Evolutionary conservation across 306 rosid species (phyloP), one percentile per base, ranked within the genome.

Genomic region (Vigna trinervia): DNA sequence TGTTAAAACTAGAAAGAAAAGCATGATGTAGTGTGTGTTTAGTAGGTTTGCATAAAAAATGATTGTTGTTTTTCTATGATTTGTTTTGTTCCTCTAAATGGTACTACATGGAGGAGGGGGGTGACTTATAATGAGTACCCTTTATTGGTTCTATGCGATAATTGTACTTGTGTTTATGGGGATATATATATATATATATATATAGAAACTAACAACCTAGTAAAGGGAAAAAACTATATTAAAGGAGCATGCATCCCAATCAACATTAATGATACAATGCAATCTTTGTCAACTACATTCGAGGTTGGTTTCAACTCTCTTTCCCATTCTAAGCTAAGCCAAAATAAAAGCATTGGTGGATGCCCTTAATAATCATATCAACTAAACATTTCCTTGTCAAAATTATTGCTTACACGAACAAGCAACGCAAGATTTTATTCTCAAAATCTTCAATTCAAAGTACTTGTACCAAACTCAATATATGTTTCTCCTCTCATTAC

Each of bases 71-170:
- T 20, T 48, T 34, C 10, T 59, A 57, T 57, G 12, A 22, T 8
- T 8, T 20, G 14, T 23, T 62, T 54, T 32, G 1, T 20, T 80
- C 12, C 63, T 23, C n/a, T 23, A 23, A 12, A 56, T 50, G 50
- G 63, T 43, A 9, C 4, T 43, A 43, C 3, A 12, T 0, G 3
- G 14, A 45, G 48, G 14, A 62, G 4, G 76, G 76, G 76, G 58
- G 64, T 58, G 64, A n/a, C 15, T 59, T 70, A 59, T 20, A 78
- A 28, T 45, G 76, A 32, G 45, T 50, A 1, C 36, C 69, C 48
- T 75, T 60, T 61, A 69, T 81, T 59, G 73, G 51, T 60, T 81
- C 71, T 45, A 52, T 61, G 53, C 14, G 69, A 70, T 61, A 75
- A 69, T 60, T 81, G 78, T 51, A 54, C 12, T 59, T 26, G 36